Conservation (phyloP, 768 basidiomycete genomes). For the Favolaschia claudopus region DNA sequence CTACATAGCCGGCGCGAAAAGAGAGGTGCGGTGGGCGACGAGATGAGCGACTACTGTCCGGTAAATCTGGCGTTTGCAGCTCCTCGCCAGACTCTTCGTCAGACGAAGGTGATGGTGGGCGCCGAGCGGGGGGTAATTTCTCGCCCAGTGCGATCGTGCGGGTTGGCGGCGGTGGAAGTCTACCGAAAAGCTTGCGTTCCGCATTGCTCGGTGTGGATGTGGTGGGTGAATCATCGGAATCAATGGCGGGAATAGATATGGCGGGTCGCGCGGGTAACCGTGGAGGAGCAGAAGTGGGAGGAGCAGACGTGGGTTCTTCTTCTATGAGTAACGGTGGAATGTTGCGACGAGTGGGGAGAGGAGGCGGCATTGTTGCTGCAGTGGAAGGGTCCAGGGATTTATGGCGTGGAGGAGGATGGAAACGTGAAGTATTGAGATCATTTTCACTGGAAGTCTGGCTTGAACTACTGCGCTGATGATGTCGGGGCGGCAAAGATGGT, state of each 20-base stretch:
- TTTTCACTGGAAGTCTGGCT: conserved; percentile 50
- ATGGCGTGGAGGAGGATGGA: conserved; percentile 43
- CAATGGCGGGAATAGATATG: conserved; percentile 26
- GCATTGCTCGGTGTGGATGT: conserved; percentile 25
- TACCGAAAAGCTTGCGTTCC: conserved; percentile 52
- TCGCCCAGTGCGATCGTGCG: conserved; percentile 75
- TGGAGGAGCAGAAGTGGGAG: conserved; percentile 33
- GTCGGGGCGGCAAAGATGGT: conserved; percentile 25
- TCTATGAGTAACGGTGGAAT: conserved; percentile 33
- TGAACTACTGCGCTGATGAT: conserved; percentile 41
- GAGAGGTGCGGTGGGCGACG: conserved; percentile 55
- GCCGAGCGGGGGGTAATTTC: conserved; percentile 71
- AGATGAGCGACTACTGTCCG: conserved; percentile 74
- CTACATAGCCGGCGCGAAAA: conserved; percentile 44
- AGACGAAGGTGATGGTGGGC: conserved; percentile 50
- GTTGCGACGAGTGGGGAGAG: conserved; percentile 53
- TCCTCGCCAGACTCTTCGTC: conserved; percentile 68
- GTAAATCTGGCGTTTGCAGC: conserved; percentile 57
- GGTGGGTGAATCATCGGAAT: conserved; percentile 24
- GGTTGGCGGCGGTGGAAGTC: conserved; percentile 76
- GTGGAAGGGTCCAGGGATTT: conserved; percentile 32
- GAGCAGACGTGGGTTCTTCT: conserved; percentile 20
- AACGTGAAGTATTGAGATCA: conserved; percentile 33
- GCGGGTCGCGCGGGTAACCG: conserved; percentile 38
- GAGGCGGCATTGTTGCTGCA: conserved; percentile 45